These are phyloP conservation scores for Populus davidiana DNA, from an alignment of 345 rosid species.

Conservation along the genomic window DNA sequence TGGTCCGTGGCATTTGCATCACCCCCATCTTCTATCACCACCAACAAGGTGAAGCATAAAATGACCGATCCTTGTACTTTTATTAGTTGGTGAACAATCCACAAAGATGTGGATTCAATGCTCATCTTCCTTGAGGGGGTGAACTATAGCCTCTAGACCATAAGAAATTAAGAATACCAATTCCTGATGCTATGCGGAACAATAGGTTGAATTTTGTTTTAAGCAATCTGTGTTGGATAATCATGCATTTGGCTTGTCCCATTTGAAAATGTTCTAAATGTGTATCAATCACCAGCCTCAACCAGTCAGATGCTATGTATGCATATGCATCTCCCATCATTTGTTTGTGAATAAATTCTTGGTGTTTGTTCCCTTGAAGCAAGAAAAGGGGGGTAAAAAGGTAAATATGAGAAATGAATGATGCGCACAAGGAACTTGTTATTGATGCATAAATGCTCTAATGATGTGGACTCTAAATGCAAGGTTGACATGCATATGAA, in stretches of 20 bases:
- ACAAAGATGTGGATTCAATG: background rate
- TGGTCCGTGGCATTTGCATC: constrained; percentile 82
- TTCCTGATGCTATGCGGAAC: too few species aligned
- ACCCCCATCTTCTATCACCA: constrained; percentile 64
- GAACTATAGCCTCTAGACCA: background rate
- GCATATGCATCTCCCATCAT: background rate
- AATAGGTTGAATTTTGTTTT: background rate
- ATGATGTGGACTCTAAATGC: background rate
- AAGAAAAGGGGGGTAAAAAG: background rate
- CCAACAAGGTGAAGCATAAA: constrained; percentile 54
- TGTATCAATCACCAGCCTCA: background rate
- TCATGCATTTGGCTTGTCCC: background rate
- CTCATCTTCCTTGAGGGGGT: background rate
- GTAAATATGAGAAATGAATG: background rate
- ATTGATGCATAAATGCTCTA: too few species aligned
- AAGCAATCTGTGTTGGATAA: background rate
- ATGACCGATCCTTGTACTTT: background rate
- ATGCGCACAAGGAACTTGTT: background rate
- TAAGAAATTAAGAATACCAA: background rate
- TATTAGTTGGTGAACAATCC: background rate
- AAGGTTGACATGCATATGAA: background rate
- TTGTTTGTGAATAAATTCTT: background rate
- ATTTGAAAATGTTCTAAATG: background rate
- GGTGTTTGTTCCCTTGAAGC: background rate
- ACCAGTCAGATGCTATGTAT: background rate